These are phyloP conservation scores for Flaveria ramosissima DNA, from an alignment of 129 eudicot species.

Conservation along the genomic window DNA sequence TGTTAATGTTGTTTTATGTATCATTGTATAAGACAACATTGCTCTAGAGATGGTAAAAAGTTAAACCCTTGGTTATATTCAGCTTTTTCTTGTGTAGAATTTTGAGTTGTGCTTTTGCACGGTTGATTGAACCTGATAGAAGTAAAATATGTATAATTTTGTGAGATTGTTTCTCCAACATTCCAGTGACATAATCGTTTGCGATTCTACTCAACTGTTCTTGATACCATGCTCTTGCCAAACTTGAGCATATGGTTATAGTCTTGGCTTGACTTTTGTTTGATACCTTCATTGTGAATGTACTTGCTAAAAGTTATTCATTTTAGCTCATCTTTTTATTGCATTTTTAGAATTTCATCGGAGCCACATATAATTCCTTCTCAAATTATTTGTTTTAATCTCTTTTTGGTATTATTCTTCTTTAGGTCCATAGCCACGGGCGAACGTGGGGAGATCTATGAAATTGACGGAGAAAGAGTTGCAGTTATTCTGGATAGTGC, in stretches of 20 bases:
- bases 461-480: constrained; percentile 71
- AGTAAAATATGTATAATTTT: not conserved
- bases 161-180: not conserved
- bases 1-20: not conserved
- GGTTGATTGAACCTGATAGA: not conserved
- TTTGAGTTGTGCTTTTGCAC: too few relatives aligned
- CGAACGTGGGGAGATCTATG: constrained; percentile 91
- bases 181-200: not conserved
- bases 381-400: not conserved
- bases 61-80: too few relatives aligned
- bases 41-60: too few relatives aligned
- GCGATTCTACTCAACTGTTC: not conserved
- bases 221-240: not conserved
- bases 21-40: not conserved
- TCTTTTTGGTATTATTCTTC: not conserved
- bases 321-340: not conserved
- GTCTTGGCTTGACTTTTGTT: not conserved
- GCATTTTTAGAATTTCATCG: not conserved
- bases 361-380: constrained; percentile 1
- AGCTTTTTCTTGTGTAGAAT: too few relatives aligned
- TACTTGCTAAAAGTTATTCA: not conserved
- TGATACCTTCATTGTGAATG: not conserved
- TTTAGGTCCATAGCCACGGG: constrained; percentile 75
- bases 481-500: constrained; percentile 67
- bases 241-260: not conserved